Evolutionary conservation across 805 yeast species (phyloP).

Genomic region (Candida chauliodis): DNA sequence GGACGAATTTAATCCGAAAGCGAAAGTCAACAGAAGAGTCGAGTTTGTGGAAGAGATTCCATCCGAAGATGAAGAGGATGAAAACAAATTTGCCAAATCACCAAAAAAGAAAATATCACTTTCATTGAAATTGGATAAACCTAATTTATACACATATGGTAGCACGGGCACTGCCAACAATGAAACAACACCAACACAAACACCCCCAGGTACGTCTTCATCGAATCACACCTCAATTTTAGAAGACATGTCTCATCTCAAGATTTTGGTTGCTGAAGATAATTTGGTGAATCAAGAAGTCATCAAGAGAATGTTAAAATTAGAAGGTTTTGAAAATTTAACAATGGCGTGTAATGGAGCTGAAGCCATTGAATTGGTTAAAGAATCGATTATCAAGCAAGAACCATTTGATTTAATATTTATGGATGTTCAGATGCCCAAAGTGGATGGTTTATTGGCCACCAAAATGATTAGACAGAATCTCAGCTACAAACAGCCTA

Average conservation of each 20-base stretch:
- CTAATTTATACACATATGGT: slow-evolving; percentile 41
- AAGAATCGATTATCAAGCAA: slow-evolving; percentile 39
- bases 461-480: slow-evolving; percentile 69
- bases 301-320: slow-evolving; percentile 76
- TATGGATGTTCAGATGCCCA: slow-evolving; percentile 99
- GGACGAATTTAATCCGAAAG: slow-evolving; percentile 62
- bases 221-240: slow-evolving; percentile 17
- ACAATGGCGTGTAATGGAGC: slow-evolving; percentile 86
- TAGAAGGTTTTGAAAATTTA: slow-evolving; percentile 75
- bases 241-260: slow-evolving; percentile 29
- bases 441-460: slow-evolving; percentile 82
- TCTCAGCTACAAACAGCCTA: slow-evolving; percentile 62
- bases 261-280: slow-evolving; percentile 88
- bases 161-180: slow-evolving; percentile 52
- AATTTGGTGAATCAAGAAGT: slow-evolving; percentile 94
- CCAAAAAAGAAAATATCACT: background rate
- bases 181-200: slow-evolving; percentile 7
- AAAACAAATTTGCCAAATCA: background rate
- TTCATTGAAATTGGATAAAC: slow-evolving; percentile 21
- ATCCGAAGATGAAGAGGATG: slow-evolving; percentile 1
- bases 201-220: slow-evolving; percentile 4
- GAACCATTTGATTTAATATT: slow-evolving; percentile 67
- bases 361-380: slow-evolving; percentile 74
- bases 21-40: slow-evolving; percentile 51
- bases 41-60: slow-evolving; percentile 23